Conservation (phyloP, 108 stramenopile species). For the Stephanodiscus triporus region DNA sequence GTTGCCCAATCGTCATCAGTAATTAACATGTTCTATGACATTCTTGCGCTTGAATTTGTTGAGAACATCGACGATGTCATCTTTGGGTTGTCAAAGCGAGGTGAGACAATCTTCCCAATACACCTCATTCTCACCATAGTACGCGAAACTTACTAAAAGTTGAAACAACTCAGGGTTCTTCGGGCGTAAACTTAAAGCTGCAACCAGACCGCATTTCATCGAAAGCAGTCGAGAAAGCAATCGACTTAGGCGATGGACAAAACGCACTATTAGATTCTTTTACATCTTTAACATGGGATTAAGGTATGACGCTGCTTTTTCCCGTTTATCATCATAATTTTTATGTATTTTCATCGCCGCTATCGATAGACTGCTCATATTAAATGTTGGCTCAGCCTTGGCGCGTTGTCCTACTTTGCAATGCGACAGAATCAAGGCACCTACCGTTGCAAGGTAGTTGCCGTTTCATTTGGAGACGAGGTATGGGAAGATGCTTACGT, state of each 20-base stretch:
- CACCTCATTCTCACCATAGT: not conserved
- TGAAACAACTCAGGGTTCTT: constrained; percentile 8
- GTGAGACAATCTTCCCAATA: not conserved
- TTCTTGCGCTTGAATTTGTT: constrained; percentile 67
- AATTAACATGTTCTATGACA: constrained; percentile 25
- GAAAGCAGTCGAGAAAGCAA: constrained; percentile 3
- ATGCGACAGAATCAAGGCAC: constrained; percentile 13
- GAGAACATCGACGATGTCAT: constrained; percentile 74
- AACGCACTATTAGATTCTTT: constrained; percentile 11
- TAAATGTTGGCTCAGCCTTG: constrained; percentile 6
- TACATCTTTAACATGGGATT: not conserved
- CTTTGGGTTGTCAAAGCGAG: constrained; percentile 18
- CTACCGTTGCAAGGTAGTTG: constrained; percentile 15
- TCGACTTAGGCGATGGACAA: not conserved
- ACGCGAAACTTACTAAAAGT: not conserved
- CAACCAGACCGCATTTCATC: not conserved
- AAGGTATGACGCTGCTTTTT: no score
- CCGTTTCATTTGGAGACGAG: constrained; percentile 36
- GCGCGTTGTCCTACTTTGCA: constrained; percentile 1
- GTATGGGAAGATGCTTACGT: constrained; percentile 43
- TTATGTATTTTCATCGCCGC: no score
- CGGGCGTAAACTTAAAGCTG: constrained; percentile 5
- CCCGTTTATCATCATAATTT: no score
- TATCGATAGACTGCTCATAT: not conserved
- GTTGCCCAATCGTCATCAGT: constrained; percentile 12